These are phyloP conservation scores for Wickerhamomyces sydowiorum DNA, from an alignment of 805 yeast genomes.

Conservation along the genomic window DNA sequence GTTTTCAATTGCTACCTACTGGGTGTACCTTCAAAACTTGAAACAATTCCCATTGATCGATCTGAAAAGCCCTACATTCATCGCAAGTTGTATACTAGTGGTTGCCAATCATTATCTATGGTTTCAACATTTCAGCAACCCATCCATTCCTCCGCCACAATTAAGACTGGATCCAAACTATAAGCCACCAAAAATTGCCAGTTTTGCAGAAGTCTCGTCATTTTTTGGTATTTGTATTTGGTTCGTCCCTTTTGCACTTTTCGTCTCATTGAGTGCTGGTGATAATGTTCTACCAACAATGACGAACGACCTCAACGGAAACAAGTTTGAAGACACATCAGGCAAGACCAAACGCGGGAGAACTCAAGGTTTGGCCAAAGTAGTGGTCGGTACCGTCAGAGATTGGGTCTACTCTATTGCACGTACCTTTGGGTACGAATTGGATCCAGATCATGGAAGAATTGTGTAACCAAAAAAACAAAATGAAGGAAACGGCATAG, in stretches of 20 bases:
- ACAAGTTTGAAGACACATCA: constrained; percentile 23
- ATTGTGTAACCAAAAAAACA: too few relatives aligned
- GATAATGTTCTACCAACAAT: constrained; percentile 76
- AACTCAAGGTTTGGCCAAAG: constrained; percentile 66
- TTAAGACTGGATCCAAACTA: constrained; percentile 52
- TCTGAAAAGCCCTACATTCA: constrained; percentile 63
- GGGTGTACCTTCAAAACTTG: constrained; percentile 72
- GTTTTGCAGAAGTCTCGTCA: constrained; percentile 87
- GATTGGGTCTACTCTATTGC: constrained; percentile 39
- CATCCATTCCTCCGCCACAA: constrained; percentile 61
- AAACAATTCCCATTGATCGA: constrained; percentile 79
- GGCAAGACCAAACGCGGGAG: constrained; percentile 29
- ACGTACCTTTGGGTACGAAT: constrained; percentile 59
- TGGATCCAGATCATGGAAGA: constrained; percentile 51
- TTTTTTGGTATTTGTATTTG: constrained; percentile 92
- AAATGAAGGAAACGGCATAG: too few relatives aligned
- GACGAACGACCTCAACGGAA: constrained; percentile 21
- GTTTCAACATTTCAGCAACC: constrained; percentile 79
- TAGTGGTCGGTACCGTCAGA: constrained; percentile 48
- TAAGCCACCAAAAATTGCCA: constrained; percentile 62
- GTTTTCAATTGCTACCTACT: constrained; percentile 68
- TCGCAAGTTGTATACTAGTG: constrained; percentile 67
- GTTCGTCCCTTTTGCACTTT: constrained; percentile 89
- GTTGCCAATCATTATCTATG: constrained; percentile 79
- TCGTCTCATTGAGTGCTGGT: constrained; percentile 86